These are phyloP conservation scores for Trichosporon sp. DNA, from an alignment of 1,284 basidiomycete species.

Conservation along the genomic window DNA sequence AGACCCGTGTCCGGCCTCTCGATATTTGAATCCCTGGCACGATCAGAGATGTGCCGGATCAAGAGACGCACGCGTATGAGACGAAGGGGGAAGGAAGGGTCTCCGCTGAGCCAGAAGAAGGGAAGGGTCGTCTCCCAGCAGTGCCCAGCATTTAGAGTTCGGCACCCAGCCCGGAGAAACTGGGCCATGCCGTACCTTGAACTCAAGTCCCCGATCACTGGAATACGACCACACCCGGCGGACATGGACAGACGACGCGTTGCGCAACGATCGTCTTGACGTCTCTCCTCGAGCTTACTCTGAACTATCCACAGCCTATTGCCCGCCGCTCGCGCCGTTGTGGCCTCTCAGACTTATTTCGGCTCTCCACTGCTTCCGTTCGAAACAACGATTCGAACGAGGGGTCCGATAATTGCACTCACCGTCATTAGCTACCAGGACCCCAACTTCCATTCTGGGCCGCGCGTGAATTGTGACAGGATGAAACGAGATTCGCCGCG, in stretches of 20 bases:
- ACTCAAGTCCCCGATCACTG: not conserved
- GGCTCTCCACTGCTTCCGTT: not conserved
- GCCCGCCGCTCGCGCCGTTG: no score
- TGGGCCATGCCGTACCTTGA: not conserved
- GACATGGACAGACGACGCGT: not conserved
- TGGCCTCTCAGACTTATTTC: no score
- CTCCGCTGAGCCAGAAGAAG: not conserved
- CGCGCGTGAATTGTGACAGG: not conserved
- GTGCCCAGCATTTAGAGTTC: not conserved
- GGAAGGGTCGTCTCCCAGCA: not conserved
- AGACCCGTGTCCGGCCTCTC: no score
- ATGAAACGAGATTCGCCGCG: not conserved
- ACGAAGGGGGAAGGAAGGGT: not conserved
- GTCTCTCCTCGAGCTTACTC: not conserved
- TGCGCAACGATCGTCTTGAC: not conserved
- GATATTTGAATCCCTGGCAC: no score
- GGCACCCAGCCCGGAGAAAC: not conserved
- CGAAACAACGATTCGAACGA: not conserved
- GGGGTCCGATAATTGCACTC: not conserved
- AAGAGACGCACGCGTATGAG: not conserved
- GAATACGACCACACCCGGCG: not conserved
- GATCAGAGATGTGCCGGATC: not conserved
- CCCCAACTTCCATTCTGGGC: not conserved
- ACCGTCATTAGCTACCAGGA: slow-evolving; percentile 1
- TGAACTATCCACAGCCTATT: not conserved